A percentile compares a stretch with the other conserved stretches of the same genome.
phyloP scores from a whole-genome alignment of 163 green algal species.

The Scenedesmus sp. region DNA sequence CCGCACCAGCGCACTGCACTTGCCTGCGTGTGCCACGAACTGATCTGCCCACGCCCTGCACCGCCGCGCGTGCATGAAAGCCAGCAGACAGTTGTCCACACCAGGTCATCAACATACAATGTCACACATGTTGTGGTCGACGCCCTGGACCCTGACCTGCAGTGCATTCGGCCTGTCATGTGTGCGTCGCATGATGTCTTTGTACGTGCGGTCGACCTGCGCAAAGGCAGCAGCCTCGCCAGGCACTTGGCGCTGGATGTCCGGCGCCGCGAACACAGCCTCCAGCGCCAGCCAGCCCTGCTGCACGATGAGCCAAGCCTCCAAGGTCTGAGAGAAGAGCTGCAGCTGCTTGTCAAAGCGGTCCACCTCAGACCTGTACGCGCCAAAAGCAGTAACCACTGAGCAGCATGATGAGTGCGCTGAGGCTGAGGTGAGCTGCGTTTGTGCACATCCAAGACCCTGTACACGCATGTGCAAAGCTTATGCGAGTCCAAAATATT shows the following conservation, averaged over 20 bases:
- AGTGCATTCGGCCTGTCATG: slow-evolving; percentile 79
- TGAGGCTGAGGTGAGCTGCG: too few relatives aligned
- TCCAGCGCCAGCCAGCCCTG: slow-evolving; percentile 90
- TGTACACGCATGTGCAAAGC: too few relatives aligned
- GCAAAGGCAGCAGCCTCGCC: slow-evolving; percentile 9
- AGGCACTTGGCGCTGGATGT: slow-evolving; percentile 91
- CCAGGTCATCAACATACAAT: too few relatives aligned
- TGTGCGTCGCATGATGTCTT: slow-evolving; percentile 80
- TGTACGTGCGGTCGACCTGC: slow-evolving; percentile 84
- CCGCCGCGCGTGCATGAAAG: too few relatives aligned
- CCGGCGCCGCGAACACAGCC: slow-evolving; percentile 82
- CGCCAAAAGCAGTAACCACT: not conserved
- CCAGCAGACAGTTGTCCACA: too few relatives aligned
- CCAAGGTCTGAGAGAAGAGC: slow-evolving; percentile 82
- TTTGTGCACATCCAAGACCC: too few relatives aligned
- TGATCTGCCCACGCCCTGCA: too few relatives aligned
- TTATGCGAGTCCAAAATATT: too few relatives aligned
- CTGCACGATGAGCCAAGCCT: slow-evolving; percentile 86
- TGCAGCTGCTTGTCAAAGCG: slow-evolving; percentile 78
- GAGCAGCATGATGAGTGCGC: too few relatives aligned
- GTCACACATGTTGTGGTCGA: too few relatives aligned
- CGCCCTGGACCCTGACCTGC: slow-evolving; percentile 68
- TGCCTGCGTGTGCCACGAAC: too few relatives aligned
- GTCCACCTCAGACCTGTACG: slow-evolving; percentile 78
- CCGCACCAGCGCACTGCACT: too few relatives aligned